phyloP scores from a whole-genome alignment of 768 basidiomycete species.

The Dioszegia aurantiaca region DNA sequence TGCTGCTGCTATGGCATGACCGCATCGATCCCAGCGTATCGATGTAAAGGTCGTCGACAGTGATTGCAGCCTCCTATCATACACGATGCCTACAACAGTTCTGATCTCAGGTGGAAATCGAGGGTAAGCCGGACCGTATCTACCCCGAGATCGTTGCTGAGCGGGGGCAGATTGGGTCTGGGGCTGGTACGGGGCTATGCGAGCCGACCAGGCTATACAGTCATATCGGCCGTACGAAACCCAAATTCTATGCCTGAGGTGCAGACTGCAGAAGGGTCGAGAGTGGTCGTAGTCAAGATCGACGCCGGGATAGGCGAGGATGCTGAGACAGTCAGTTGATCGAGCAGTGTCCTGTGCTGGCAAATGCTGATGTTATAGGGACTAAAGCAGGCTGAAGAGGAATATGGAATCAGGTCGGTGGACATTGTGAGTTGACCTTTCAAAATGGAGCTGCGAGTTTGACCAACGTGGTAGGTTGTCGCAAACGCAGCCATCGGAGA shows the following conservation, averaged over 20 bases:
- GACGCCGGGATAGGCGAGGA: slow-evolving; percentile 17
- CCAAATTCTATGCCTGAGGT: slow-evolving; percentile 24
- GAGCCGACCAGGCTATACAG: slow-evolving; percentile 20
- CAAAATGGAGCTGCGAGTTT: background rate
- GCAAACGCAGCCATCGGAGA: slow-evolving; percentile 32
- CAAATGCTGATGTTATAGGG: background rate
- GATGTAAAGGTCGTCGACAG: too few relatives aligned
- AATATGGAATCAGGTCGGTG: slow-evolving; percentile 24
- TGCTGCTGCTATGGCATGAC: too few relatives aligned
- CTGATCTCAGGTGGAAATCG: slow-evolving; percentile 34
- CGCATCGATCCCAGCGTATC: too few relatives aligned
- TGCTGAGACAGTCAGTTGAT: slow-evolving; percentile 5
- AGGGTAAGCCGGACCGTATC: slow-evolving; percentile 19
- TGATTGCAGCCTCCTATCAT: too few relatives aligned
- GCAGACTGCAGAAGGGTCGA: slow-evolving; percentile 20
- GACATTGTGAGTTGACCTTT: slow-evolving; percentile 27
- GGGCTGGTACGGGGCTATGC: slow-evolving; percentile 31
- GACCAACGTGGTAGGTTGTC: slow-evolving; percentile 23
- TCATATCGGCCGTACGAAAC: slow-evolving; percentile 26
- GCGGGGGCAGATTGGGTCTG: slow-evolving; percentile 25
- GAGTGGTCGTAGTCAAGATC: slow-evolving; percentile 23
- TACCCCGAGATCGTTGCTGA: background rate
- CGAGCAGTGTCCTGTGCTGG: background rate
- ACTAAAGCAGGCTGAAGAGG: slow-evolving; percentile 4
- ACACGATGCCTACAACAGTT: slow-evolving; percentile 19